Conservation (phyloP, 768 basidiomycete genomes). For the Boletellus ananas region DNA sequence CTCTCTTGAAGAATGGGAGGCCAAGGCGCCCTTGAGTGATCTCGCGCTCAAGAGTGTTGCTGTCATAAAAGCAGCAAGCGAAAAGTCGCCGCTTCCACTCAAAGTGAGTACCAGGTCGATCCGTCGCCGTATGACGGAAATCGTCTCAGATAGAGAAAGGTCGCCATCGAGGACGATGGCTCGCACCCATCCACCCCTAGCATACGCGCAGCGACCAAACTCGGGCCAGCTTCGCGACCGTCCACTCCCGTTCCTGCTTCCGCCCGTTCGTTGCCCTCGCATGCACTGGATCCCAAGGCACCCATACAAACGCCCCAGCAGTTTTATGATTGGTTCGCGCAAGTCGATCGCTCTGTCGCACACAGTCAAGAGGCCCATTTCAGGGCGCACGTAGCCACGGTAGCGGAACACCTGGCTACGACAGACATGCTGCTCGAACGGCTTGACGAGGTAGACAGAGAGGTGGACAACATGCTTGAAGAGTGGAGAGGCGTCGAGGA, state of each 20-base stretch:
- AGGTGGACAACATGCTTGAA: conserved; percentile 78
- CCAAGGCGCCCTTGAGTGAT: conserved; percentile 72
- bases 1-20: conserved; percentile 89
- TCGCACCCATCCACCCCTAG: conserved; percentile 33
- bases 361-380: conserved; percentile 95
- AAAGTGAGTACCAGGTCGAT: conserved; percentile 52
- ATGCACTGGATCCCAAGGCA: conserved; percentile 68
- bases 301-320: conserved; percentile 90
- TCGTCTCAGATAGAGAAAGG: conserved; percentile 39
- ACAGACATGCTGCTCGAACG: conserved; percentile 73
- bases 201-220: conserved; percentile 38
- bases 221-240: conserved; percentile 42
- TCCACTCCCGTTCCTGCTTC: conserved; percentile 35
- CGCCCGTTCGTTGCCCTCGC: conserved; percentile 28
- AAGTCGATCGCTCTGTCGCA: conserved; percentile 85
- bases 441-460: conserved; percentile 67
- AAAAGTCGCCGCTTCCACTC: conserved; percentile 59
- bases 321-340: conserved; percentile 94
- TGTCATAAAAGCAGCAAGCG: conserved; percentile 57
- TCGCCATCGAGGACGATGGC: conserved; percentile 37
- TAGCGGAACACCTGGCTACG: conserved; percentile 70
- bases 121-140: conserved; percentile 5
- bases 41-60: conserved; percentile 63
- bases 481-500: conserved; percentile 89
- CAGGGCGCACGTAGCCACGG: conserved; percentile 73